Conservation (phyloP, 208 protist species). For the Crithidia sp. region DNA sequence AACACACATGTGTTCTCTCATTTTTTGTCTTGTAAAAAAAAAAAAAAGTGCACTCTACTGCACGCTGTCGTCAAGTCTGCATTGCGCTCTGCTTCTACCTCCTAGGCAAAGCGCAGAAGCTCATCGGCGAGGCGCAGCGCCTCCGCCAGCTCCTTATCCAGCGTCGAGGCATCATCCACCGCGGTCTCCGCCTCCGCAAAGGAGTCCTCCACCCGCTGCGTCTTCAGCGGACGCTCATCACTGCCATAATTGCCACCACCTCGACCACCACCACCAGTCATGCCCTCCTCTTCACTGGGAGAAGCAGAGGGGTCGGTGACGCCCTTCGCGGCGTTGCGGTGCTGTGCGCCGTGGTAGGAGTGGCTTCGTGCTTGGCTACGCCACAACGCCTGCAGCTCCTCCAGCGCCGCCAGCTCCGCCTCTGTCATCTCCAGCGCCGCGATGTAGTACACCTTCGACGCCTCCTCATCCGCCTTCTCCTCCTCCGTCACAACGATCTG, state of each 20-base stretch:
- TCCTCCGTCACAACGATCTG: constrained; percentile 70
- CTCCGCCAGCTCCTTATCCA: constrained; percentile 60
- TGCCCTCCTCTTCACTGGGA: background rate
- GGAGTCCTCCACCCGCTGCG: constrained; percentile 2
- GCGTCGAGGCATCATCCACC: constrained; percentile 29
- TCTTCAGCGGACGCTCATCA: background rate
- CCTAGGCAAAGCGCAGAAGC: constrained; percentile 55
- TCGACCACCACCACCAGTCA: background rate
- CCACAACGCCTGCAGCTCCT: constrained; percentile 87
- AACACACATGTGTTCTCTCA: too few species aligned
- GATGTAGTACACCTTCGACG: constrained; percentile 54
- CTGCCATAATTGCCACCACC: background rate
- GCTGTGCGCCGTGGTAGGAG: constrained; percentile 57
- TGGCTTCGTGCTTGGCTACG: constrained; percentile 62
- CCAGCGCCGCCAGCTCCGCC: constrained; percentile 77
- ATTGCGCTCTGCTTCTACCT: background rate
- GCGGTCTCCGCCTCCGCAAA: constrained; percentile 23
- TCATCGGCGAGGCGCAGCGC: constrained; percentile 79
- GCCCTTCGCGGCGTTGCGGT: constrained; percentile 37
- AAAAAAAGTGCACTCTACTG: background rate
- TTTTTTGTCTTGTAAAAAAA: background rate
- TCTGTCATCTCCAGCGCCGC: constrained; percentile 59
- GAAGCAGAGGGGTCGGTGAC: constrained; percentile 14
- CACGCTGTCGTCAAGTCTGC: too few species aligned
- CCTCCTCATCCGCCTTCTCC: constrained; percentile 62